These are phyloP conservation scores for Hyphopichia burtonii DNA, from an alignment of 1,139 yeast genomes.

Conservation along the genomic window DNA sequence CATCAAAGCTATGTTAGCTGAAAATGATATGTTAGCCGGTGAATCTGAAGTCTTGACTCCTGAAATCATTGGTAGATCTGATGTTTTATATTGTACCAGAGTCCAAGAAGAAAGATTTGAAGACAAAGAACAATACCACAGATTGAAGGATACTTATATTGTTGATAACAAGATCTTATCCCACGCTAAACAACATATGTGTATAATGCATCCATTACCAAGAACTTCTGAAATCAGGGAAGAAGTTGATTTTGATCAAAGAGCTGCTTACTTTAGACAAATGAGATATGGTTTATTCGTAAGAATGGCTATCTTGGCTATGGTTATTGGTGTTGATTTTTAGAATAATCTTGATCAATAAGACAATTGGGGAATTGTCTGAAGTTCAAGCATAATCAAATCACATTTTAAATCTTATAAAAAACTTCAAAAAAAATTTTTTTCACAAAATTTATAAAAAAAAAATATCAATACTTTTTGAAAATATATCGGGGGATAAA, in stretches of 20 bases:
- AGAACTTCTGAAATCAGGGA: slow-evolving; percentile 94
- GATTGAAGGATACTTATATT: slow-evolving; percentile 87
- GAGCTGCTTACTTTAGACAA: slow-evolving; percentile 99
- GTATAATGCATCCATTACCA: slow-evolving; percentile 98
- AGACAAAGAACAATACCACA: slow-evolving; percentile 72
- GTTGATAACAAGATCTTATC: slow-evolving; percentile 90
- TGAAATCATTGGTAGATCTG: slow-evolving; percentile 83
- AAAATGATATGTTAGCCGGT: slow-evolving; percentile 63
- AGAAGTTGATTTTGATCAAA: slow-evolving; percentile 98
- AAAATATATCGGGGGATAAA: slow-evolving; percentile 3
- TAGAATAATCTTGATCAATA: slow-evolving; percentile 11
- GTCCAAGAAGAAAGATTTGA: slow-evolving; percentile 95
- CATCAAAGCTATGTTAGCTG: slow-evolving; percentile 61
- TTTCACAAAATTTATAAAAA: too few species aligned
- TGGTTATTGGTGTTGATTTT: slow-evolving; percentile 89
- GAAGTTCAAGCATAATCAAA: neutral
- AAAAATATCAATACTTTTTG: neutral
- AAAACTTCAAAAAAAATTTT: slow-evolving; percentile 4
- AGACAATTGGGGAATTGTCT: slow-evolving; percentile 14
- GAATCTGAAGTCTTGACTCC: slow-evolving; percentile 80
- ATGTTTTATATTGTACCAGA: slow-evolving; percentile 96
- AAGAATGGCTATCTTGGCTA: slow-evolving; percentile 97
- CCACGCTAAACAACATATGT: slow-evolving; percentile 97
- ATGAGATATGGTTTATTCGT: slow-evolving; percentile 98
- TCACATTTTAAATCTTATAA: neutral